Percentiles rank a stretch among this genome's conserved stretches.
phyloP scores from a whole-genome alignment of 2,329 filamentous ascomycete species.

The Hypoxylon sp. region DNA sequence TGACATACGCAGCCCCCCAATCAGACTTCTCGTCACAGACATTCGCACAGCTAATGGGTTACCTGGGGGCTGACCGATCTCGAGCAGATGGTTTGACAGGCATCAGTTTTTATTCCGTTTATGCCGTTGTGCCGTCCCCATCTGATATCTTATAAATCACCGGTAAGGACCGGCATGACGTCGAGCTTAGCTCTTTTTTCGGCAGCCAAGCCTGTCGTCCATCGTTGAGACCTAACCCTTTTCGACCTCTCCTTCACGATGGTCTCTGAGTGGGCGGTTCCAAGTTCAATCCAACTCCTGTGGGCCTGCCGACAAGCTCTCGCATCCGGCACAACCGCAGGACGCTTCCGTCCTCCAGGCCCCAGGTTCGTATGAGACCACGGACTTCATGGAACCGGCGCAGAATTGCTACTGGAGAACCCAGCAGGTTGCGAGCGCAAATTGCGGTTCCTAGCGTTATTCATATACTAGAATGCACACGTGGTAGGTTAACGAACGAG shows the following conservation, averaged over 20 bases:
- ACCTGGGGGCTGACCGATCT: constrained; percentile 31
- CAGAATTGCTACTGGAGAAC: constrained; percentile 29
- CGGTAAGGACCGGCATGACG: constrained; percentile 43
- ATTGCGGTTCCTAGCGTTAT: constrained; percentile 38
- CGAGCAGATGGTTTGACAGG: constrained; percentile 39
- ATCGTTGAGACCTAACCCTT: constrained; percentile 42
- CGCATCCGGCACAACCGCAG: constrained; percentile 20
- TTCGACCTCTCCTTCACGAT: constrained; percentile 35
- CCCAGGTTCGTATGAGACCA: constrained; percentile 29
- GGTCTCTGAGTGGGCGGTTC: constrained; percentile 32
- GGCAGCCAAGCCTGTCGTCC: constrained; percentile 41
- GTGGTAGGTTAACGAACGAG: constrained; percentile 38
- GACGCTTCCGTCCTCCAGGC: constrained; percentile 14
- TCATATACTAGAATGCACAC: constrained; percentile 41
- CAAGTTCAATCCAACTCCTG: constrained; percentile 24
- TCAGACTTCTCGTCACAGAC: constrained; percentile 37
- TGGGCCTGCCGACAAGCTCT: constrained; percentile 22
- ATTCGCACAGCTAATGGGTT: constrained; percentile 25
- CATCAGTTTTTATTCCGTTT: constrained; percentile 30
- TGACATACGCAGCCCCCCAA: constrained; percentile 39
- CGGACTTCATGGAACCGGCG: constrained; percentile 21
- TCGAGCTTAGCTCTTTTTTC: constrained; percentile 37
- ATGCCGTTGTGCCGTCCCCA: constrained; percentile 26
- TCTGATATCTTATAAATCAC: constrained; percentile 39
- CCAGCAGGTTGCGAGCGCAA: constrained; percentile 31